Evolutionary conservation across 345 rosid species (phyloP).

Genomic region (Eutrema heterophyllum): DNA sequence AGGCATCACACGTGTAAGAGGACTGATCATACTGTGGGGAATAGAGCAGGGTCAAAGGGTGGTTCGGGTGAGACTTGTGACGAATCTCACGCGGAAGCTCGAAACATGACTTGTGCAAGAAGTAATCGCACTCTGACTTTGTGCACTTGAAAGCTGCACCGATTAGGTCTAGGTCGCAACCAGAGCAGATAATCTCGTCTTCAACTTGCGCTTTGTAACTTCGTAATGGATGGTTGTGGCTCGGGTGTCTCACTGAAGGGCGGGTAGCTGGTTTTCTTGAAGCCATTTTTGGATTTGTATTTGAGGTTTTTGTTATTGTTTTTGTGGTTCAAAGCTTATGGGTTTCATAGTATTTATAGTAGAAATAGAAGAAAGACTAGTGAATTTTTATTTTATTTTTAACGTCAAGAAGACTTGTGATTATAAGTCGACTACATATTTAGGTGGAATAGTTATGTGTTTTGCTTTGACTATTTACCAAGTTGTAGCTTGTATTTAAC

Average conservation of each 20-base stretch:
- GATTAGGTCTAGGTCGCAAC: constrained; percentile 19
- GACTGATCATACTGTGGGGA: constrained; percentile 18
- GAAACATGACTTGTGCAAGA: constrained; percentile 25
- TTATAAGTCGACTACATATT: background rate
- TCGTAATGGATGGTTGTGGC: constrained; percentile 25
- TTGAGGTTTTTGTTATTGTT: background rate
- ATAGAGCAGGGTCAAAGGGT: constrained; percentile 13
- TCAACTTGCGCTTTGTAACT: constrained; percentile 16
- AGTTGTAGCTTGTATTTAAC: background rate
- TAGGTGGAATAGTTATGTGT: background rate
- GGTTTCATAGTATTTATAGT: background rate
- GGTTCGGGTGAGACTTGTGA: constrained; percentile 23
- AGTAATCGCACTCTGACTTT: constrained; percentile 25
- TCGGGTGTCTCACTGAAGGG: constrained; percentile 15
- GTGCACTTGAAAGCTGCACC: constrained; percentile 25
- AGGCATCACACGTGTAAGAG: background rate
- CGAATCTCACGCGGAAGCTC: constrained; percentile 16
- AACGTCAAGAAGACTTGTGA: background rate
- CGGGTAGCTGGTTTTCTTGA: constrained; percentile 2
- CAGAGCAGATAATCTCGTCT: constrained; percentile 20
- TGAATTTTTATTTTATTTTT: too few species aligned
- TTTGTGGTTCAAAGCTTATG: background rate
- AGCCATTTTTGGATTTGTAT: background rate
- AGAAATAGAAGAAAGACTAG: background rate
- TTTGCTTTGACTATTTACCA: constrained; percentile 15